Base-by-base conservation (phyloP, 2,329 filamentous ascomycete genomes). In the Phaeosphaeriaceae sp. region DNA sequence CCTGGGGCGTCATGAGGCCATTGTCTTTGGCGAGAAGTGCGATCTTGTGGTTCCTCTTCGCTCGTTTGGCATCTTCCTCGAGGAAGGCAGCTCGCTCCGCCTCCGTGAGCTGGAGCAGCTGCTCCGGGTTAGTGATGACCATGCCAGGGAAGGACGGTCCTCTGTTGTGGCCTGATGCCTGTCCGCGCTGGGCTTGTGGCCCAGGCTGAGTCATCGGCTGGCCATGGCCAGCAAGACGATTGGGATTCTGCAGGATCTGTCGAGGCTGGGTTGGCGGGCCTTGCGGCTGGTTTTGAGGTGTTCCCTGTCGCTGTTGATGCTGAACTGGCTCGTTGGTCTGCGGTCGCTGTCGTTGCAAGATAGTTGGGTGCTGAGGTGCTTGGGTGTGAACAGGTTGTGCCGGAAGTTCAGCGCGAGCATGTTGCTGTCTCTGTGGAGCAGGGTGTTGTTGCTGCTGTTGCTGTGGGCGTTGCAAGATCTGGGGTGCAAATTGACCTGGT, bases 21-120 rank as follows among this genome's bases (percentile, higher is more conserved):
- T 99, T 99, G 65, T 96, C 92, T 76, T 91, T 92, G 18, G 91
- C 96, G 44, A 97, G 78, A 34, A 95, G 80, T 77, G 92, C 93
- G 54, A 99, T 97, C 79, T 99, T 99, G 78, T 97, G 93, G 69
- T 99, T 97, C 34, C 94, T 86, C 80, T 99, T 99, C 5, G 94
- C 92, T 42, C 94, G 87, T 75, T 92, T 94, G 0, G 92, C 92
- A 73, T 99, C 94, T 71, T 96, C 92, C 57, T 91, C 87, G 44
- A 97, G 75, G 68, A 92, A 94, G 2, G 87, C 86, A 2, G 87
- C 84, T 68, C 91, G 91, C 57, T 97, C 91, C 54, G 92, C 87
- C 60, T 96, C 90, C 0, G 89, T 87, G 53, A 97, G 79, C 44
- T 90, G 82, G 65, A 89, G 82, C 54, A 94, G 77, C 66, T 92